These are phyloP conservation scores for Penicillium corylophilum DNA, from an alignment of 2,329 filamentous ascomycete genomes.

Conservation along the genomic window DNA sequence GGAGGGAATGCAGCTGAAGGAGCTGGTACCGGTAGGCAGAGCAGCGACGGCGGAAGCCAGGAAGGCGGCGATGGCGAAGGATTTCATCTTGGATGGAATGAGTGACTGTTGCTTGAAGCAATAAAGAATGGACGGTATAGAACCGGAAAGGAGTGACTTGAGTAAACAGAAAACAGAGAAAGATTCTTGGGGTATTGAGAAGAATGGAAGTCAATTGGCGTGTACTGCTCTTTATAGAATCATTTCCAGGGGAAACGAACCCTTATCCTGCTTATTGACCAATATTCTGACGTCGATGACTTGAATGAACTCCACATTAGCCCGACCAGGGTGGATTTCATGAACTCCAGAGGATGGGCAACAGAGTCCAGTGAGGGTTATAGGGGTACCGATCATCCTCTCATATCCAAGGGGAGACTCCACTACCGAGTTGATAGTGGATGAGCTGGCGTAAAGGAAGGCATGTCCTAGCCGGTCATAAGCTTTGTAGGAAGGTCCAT, in stretches of 20 bases:
- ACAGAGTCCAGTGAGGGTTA: slow-evolving; percentile 7
- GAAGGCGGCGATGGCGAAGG: slow-evolving; percentile 22
- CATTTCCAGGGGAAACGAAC: slow-evolving; percentile 5
- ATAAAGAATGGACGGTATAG: slow-evolving; percentile 24
- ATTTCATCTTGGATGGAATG: slow-evolving; percentile 22
- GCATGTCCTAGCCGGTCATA: slow-evolving; percentile 6
- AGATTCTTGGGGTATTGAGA: slow-evolving; percentile 14
- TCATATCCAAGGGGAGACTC: slow-evolving; percentile 6
- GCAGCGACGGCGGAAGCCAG: slow-evolving; percentile 21
- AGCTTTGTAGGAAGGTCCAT: slow-evolving; percentile 17
- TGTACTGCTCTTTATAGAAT: slow-evolving; percentile 14
- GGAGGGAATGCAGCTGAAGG: slow-evolving; percentile 5
- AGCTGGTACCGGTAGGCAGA: slow-evolving; percentile 14
- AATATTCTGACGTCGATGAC: slow-evolving; percentile 6
- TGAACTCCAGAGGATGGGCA: background rate
- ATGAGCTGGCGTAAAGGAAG: background rate
- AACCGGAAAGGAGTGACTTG: slow-evolving; percentile 20
- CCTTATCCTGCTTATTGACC: background rate
- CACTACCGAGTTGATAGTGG: slow-evolving; percentile 4
- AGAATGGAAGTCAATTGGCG: slow-evolving; percentile 9
- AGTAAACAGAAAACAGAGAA: slow-evolving; percentile 12
- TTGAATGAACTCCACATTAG: slow-evolving; percentile 9
- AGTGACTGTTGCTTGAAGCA: slow-evolving; percentile 19
- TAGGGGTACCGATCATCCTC: background rate
- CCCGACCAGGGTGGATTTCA: background rate